phyloP scores from a whole-genome alignment of 768 basidiomycete species.

The Chiua virens region DNA sequence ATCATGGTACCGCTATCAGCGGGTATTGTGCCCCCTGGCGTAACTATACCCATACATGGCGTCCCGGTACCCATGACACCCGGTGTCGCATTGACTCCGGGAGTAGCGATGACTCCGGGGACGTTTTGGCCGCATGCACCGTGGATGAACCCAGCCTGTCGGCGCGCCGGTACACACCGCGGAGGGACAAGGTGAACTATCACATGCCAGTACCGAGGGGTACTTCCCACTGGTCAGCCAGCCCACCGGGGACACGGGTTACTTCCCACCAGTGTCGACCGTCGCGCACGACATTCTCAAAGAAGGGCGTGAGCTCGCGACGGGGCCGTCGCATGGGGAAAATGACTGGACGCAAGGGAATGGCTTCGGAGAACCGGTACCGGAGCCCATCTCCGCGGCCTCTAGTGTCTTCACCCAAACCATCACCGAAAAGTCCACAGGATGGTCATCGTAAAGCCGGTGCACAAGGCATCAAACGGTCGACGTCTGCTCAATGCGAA shows the following conservation, averaged over 20 bases:
- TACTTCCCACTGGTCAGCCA: conserved; percentile 45
- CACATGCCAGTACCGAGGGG: conserved; percentile 24
- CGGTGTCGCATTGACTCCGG: conserved; percentile 48
- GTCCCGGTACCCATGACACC: conserved; percentile 28
- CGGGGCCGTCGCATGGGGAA: conserved; percentile 1
- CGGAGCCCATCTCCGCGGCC: conserved; percentile 9
- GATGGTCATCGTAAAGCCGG: conserved; percentile 17
- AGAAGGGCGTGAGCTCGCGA: conserved; percentile 10
- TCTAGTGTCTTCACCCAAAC: conserved; percentile 7
- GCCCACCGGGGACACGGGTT: conserved; percentile 29
- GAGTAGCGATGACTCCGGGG: conserved; percentile 69
- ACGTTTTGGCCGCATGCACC: conserved; percentile 67
- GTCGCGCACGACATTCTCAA: conserved; percentile 40
- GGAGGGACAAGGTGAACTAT: conserved; percentile 14
- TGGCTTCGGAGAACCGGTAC: conserved; percentile 4
- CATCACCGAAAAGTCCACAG: conserved; percentile 5
- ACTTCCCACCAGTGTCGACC: conserved; percentile 43
- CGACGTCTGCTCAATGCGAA: conserved; percentile 29
- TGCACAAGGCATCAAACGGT: conserved; percentile 26
- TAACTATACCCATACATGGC: conserved; percentile 21
- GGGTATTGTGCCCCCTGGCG: conserved; percentile 19
- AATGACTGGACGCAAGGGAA: conserved; percentile 1
- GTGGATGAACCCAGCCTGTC: conserved; percentile 57
- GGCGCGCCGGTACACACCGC: conserved; percentile 53
- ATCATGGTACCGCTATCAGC: conserved; percentile 28